Evolutionary conservation across 2,329 filamentous ascomycete genomes (phyloP).

Genomic region (Colletotrichum ledebouriae): DNA sequence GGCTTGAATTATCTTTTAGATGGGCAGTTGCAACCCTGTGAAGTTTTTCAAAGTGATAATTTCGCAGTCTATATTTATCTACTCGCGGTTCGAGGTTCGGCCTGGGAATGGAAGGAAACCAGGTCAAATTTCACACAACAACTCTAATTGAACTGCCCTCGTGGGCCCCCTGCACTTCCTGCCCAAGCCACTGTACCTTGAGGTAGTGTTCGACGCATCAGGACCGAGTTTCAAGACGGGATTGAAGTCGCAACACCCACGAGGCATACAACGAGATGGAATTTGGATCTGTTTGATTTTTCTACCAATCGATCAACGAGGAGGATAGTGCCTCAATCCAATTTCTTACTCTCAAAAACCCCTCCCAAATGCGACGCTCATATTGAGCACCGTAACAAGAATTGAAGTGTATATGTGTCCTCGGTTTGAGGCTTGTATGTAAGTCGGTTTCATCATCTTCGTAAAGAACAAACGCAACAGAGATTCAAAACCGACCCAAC

Average conservation of each 20-base stretch:
- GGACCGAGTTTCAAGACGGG: too few species aligned
- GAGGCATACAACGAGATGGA: not conserved
- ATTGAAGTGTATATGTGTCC: slow-evolving; percentile 34
- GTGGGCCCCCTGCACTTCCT: not conserved
- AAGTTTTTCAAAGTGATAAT: too few species aligned
- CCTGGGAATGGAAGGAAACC: slow-evolving; percentile 1
- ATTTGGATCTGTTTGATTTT: slow-evolving; percentile 23
- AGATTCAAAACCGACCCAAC: not conserved
- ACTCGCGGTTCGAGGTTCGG: too few species aligned
- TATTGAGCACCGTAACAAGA: slow-evolving; percentile 5
- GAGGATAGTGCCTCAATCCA: slow-evolving; percentile 5
- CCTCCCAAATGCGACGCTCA: slow-evolving; percentile 33
- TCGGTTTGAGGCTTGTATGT: slow-evolving; percentile 27
- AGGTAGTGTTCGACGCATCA: too few species aligned
- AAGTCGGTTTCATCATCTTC: slow-evolving; percentile 36
- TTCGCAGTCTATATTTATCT: too few species aligned
- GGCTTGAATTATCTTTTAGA: too few species aligned
- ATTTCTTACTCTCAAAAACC: slow-evolving; percentile 14
- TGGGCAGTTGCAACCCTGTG: too few species aligned
- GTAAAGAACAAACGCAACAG: slow-evolving; percentile 23
- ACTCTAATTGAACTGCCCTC: slow-evolving; percentile 30
- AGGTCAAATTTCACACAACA: slow-evolving; percentile 11
- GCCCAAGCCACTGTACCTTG: not conserved
- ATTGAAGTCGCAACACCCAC: too few species aligned
- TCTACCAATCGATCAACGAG: slow-evolving; percentile 2